Evolutionary conservation across 73 alveolate species (phyloP).

Genomic region (Paramecium pentaurelia): DNA sequence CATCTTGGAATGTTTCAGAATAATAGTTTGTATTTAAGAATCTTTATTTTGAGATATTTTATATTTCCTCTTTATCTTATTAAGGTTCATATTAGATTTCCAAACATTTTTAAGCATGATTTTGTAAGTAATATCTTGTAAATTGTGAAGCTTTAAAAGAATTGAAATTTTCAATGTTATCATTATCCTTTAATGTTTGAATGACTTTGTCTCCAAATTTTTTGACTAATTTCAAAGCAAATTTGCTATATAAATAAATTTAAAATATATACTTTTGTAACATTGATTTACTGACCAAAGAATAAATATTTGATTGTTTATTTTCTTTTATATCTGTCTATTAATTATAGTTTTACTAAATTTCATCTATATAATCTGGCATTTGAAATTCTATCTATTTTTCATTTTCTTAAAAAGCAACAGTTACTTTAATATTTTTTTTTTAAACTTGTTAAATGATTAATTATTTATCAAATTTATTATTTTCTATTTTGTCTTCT

Average conservation of each 20-base stretch:
- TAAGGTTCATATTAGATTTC: not conserved
- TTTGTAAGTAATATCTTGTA: not conserved
- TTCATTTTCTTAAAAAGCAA: not conserved
- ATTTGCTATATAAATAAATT: not conserved
- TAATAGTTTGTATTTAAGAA: not conserved
- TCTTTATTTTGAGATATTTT: not conserved
- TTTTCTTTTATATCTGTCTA: not conserved
- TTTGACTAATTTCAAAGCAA: not conserved
- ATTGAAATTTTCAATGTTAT: not conserved
- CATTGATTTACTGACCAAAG: slow-evolving; percentile 9
- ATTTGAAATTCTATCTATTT: not conserved
- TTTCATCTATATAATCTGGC: not conserved
- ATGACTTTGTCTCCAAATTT: not conserved
- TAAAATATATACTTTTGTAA: not conserved
- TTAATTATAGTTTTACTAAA: not conserved
- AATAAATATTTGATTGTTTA: not conserved
- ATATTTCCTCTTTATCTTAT: not conserved
- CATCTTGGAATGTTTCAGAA: not conserved
- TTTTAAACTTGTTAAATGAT: not conserved
- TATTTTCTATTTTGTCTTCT: not conserved
- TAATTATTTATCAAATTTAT: not conserved
- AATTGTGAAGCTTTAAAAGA: not conserved
- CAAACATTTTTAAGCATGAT: not conserved
- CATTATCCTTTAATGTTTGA: not conserved
- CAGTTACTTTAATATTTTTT: not conserved